Evolutionary conservation across 2,329 filamentous ascomycete genomes (phyloP).

Genomic region (Cladosporium cucumerinum): DNA sequence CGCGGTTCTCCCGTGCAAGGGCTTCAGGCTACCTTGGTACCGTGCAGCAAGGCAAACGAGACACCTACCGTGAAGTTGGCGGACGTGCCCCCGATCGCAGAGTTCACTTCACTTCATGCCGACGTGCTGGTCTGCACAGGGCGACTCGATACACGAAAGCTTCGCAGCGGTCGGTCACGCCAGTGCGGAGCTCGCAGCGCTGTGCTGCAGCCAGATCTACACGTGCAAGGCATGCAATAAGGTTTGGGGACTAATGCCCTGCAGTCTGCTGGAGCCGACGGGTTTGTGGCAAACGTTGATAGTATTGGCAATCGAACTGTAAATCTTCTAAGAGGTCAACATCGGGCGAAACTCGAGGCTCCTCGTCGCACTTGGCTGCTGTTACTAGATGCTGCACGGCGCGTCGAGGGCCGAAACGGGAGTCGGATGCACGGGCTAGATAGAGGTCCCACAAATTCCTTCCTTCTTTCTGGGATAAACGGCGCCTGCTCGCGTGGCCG

Average conservation of each 20-base stretch:
- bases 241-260: not conserved
- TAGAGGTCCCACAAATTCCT: constrained; percentile 2
- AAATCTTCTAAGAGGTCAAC: not conserved
- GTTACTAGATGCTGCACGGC: not conserved
- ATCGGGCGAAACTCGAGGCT: constrained; percentile 15
- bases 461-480: constrained; percentile 2
- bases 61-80: not conserved
- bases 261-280: not conserved
- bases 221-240: not conserved
- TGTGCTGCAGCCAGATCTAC: constrained; percentile 2
- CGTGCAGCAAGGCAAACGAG: not conserved
- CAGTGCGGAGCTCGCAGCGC: not conserved
- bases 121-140: not conserved
- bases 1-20: not conserved
- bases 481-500: constrained; percentile 13
- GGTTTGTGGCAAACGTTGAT: not conserved
- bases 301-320: not conserved
- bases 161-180: not conserved
- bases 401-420: constrained; percentile 7
- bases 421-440: constrained; percentile 7
- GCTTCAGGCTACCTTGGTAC: not conserved
- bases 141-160: not conserved
- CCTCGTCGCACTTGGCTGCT: not conserved
- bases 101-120: constrained; percentile 1
- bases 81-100: not conserved